phyloP scores from a whole-genome alignment of 1,139 yeast species.

The Pichia sp. region DNA sequence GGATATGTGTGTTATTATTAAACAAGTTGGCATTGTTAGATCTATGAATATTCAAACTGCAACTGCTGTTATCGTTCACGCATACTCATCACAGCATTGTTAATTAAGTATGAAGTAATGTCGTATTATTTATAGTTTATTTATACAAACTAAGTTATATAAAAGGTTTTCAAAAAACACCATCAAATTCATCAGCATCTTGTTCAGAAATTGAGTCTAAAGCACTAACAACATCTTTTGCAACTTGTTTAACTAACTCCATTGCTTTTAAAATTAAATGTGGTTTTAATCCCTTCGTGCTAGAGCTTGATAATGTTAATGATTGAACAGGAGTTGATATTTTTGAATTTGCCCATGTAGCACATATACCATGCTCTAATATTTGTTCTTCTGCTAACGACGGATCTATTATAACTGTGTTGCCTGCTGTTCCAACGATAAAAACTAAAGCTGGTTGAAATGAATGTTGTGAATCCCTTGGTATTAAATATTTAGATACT shows the following conservation, averaged over 20 bases:
- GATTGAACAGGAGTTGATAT: slow-evolving; percentile 62
- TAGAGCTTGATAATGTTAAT: slow-evolving; percentile 40
- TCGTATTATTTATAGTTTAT: neutral
- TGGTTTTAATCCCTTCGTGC: slow-evolving; percentile 29
- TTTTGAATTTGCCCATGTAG: slow-evolving; percentile 62
- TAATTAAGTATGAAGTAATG: slow-evolving; percentile 6
- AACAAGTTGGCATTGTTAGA: slow-evolving; percentile 85
- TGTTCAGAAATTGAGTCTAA: slow-evolving; percentile 27
- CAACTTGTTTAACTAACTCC: slow-evolving; percentile 29
- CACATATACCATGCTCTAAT: slow-evolving; percentile 70
- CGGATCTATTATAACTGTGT: slow-evolving; percentile 70
- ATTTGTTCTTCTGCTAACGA: slow-evolving; percentile 81
- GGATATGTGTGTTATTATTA: slow-evolving; percentile 84
- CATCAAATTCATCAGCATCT: slow-evolving; percentile 25
- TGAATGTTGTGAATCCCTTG: slow-evolving; percentile 20
- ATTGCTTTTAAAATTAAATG: slow-evolving; percentile 29
- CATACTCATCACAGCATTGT: slow-evolving; percentile 73
- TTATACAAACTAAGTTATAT: neutral
- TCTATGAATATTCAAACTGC: slow-evolving; percentile 98
- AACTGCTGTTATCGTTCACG: slow-evolving; percentile 87
- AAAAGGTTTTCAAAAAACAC: slow-evolving; percentile 13
- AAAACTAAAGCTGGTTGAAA: slow-evolving; percentile 72
- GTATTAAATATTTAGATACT: slow-evolving; percentile 43
- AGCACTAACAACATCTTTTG: slow-evolving; percentile 29
- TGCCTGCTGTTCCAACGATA: slow-evolving; percentile 68